Conservation (phyloP, 768 basidiomycete genomes). For the Gymnopilus junonius region DNA sequence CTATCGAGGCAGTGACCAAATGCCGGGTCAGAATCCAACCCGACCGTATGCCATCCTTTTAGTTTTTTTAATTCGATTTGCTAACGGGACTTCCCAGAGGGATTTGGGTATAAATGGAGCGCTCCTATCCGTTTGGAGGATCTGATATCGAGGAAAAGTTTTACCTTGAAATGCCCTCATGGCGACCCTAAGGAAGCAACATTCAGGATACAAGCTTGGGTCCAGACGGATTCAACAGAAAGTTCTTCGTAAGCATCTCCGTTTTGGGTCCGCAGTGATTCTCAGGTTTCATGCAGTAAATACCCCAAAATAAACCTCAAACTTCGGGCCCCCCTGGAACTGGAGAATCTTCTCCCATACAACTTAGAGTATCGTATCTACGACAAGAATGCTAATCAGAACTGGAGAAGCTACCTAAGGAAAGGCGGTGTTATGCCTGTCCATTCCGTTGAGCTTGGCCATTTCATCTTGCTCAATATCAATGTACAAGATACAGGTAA, state of each 20-base stretch:
- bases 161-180: constrained; percentile 87
- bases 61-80: neutral
- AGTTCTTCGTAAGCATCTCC: constrained; percentile 62
- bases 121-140: constrained; percentile 89
- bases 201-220: constrained; percentile 94
- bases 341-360: constrained; percentile 96
- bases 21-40: constrained; percentile 87
- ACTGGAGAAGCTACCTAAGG: constrained; percentile 92
- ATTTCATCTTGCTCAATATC: constrained; percentile 90
- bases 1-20: constrained; percentile 86
- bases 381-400: constrained; percentile 92
- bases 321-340: constrained; percentile 92
- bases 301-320: constrained; percentile 86
- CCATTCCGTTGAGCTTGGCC: constrained; percentile 91
- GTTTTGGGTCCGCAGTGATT: constrained; percentile 38
- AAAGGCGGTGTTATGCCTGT: constrained; percentile 96
- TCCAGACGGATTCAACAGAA: constrained; percentile 68
- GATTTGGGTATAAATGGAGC: constrained; percentile 97
- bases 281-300: constrained; percentile 48
- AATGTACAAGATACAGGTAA: constrained; percentile 88
- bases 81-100: constrained; percentile 57
- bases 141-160: constrained; percentile 65
- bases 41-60: constrained; percentile 67
- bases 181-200: constrained; percentile 82
- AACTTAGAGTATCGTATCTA: constrained; percentile 96